Evolutionary conservation across 1,139 yeast species (phyloP), one percentile per base, ranked within the genome.

Genomic region (Maudiozyma humilis): DNA sequence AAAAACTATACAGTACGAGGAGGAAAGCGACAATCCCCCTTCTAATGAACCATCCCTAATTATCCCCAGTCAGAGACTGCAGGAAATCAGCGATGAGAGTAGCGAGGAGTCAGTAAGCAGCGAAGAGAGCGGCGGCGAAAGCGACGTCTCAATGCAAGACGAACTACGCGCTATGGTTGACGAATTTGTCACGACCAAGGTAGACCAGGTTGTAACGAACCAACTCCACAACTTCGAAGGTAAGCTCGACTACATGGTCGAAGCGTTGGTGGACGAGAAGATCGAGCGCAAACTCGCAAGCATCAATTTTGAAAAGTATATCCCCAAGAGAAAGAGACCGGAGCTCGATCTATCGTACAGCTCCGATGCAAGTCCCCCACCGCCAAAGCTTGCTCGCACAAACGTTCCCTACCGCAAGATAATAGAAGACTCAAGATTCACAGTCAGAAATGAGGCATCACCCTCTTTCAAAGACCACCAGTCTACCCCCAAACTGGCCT

Each of bases 91-190:
- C 23, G 45, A 42, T 13, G 33, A 31, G 10, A 23, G 6, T 6
- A 23, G 27, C 27, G 27, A 23, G 27, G 27, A 23, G n/a, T 38
- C 42, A 3, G 3, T 32, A 12, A n/a, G 13, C 10, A 40, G 41
- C 8, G 44, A 43, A 14, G 23, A 15, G n/a, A 23, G 25, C 8
- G 3, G 5, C 20, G 13, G 14, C 6, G 13, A 10, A 15, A 13
- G 5, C n/a, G n/a, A n/a, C n/a, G n/a, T n/a, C n/a, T 12, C 35
- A 37, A 37, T 50, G 45, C 36, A 54, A 43, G 55, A 57, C 36
- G 61, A 59, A 41, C 46, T 60, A 34, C 55, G 56, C 34, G 41
- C 45, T n/a, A 47, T 60, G 51, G 55, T 60, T 6, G 53, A 59
- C 27, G 53, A 53, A 35, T 47, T 60, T n/a, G 58, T 60, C 4